Percentiles rank a stretch among this genome's conserved stretches.
Conservation (phyloP, 805 yeast genomes). For the Candida xiaguanensis region DNA sequence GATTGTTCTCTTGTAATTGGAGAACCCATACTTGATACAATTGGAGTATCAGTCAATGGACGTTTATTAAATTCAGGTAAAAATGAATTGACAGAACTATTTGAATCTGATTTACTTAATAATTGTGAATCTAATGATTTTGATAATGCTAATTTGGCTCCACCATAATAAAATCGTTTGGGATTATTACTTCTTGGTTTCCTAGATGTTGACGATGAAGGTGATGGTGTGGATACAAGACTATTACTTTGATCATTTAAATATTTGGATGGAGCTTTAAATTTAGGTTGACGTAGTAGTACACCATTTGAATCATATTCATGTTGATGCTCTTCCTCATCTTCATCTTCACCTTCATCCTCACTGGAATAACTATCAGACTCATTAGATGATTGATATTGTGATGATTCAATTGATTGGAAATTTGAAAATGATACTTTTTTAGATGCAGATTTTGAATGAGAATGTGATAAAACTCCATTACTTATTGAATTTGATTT, state of each 20-base stretch:
- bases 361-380: constrained; percentile 9
- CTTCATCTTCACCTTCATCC: constrained; percentile 9
- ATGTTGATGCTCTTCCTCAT: constrained; percentile 5
- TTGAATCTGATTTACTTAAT: constrained; percentile 12
- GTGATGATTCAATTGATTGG: constrained; percentile 8
- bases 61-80: constrained; percentile 64
- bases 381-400: constrained; percentile 5
- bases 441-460: constrained; percentile 9
- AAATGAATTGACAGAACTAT: constrained; percentile 10
- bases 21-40: constrained; percentile 52
- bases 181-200: too few relatives aligned
- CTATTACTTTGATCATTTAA: neutral
- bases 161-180: constrained; percentile 3
- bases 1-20: constrained; percentile 39
- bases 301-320: constrained; percentile 3
- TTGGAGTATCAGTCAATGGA: constrained; percentile 74
- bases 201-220: constrained; percentile 11
- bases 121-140: constrained; percentile 14
- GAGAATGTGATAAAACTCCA: constrained; percentile 11
- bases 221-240: constrained; percentile 6
- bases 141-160: constrained; percentile 11
- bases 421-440: constrained; percentile 16
- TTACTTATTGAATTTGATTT: constrained; percentile 17
- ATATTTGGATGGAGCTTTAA: neutral
- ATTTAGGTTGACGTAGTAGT: constrained; percentile 6